Base-by-base conservation (phyloP, 2,329 filamentous ascomycete species). In the Clonostachys rosea region DNA sequence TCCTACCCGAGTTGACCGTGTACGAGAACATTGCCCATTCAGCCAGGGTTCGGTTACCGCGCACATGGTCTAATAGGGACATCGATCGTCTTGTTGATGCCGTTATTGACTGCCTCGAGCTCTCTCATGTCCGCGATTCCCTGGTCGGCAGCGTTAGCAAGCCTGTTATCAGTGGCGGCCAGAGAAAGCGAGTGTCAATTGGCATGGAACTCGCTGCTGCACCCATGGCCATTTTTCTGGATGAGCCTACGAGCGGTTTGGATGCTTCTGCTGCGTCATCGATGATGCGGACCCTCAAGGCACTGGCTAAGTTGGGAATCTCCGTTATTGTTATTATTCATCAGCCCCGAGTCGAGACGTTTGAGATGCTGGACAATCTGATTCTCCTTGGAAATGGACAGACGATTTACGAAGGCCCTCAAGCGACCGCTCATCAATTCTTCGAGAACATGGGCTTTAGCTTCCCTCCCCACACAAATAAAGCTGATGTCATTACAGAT, bases 11-110 rank as follows among this genome's bases (percentile, higher is more conserved):
- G 55, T 60, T 84, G 42, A 84, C 79, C 0, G 79, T 84, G 6
- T 72, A 73, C 44, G 81, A 84, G 57, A 84, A 83, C 49, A 81
- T 84, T 40, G 62, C 81, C 5, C 78, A 83, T 51, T 81, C 78
- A 0, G 80, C 78, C 14, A 68, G 72, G 13, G 68, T 81, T 34
- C 70, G 76, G 14, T 63, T 83, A 13, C 77, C 79, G 1, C 62
- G 69, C 3, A 71, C 65, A 5, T 82, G 76, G 77, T 66, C 60
- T 5, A 68, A 74, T 36, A 53, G 51, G 12, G 74, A 78, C 4
- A 75, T 81, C 36, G 61, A 73, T 36, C 61, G 67, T 16, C 76
- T 81, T 49, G 78, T 81, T 30, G 70, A 81, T 43, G 66, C 74
- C 6, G 66, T 82, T n/a, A 71, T 82, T 33, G 71, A 74, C 45